Base-by-base conservation (phyloP, 2,329 filamentous ascomycete species). In the Curvularia hawaiiensis region DNA sequence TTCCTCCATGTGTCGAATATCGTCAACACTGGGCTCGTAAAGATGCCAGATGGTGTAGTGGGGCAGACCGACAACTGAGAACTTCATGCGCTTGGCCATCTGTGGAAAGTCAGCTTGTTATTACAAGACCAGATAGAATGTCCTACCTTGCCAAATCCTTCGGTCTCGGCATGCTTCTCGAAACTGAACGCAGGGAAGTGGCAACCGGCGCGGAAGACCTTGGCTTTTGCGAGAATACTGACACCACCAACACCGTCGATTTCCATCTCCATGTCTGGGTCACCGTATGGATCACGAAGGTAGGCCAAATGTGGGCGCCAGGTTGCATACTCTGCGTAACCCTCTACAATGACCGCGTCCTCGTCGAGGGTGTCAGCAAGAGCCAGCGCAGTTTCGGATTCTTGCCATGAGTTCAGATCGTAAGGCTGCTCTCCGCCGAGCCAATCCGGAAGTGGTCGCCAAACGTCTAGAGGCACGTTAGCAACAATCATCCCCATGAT, bases 11-110 rank as follows among this genome's bases (percentile, higher is more conserved):
- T 98, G 95, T 58, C 90, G 88, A 62, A 98, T 91, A 71, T 99
- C 95, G 71, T 99, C 95, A 16, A 97, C 91, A 70, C 92, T 97
- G n/a, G 95, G 95, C 78, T 99, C 95, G 80, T 99, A 99, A 71
- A 99, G 83, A 88, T 99, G 95, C 95, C 95, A 99, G 64, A 99
- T 97, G 1, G 92, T 97, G 77, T 99, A 99, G 75, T 99, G 95
- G 7, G 95, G 95, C 46, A 99, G 83, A 31, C 95, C 95, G 57
- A 99, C 90, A 18, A 99, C 95, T 0, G 93, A 97, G 73, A 91
- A 98, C 58, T 90, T 84, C 95, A 99, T 98, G 59, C 91, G 89
- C 77, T 92, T 95, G 16, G 95, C 91, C 95, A 99, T 99, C 93
- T 97, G 58, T 7, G 61, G 20, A 46, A 18, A 40, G 61, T 78